Percentiles rank a stretch among this genome's conserved stretches.
Evolutionary conservation across 495 filamentous ascomycete genomes (phyloP).

Genomic region (Aeminium ludgeri): DNA sequence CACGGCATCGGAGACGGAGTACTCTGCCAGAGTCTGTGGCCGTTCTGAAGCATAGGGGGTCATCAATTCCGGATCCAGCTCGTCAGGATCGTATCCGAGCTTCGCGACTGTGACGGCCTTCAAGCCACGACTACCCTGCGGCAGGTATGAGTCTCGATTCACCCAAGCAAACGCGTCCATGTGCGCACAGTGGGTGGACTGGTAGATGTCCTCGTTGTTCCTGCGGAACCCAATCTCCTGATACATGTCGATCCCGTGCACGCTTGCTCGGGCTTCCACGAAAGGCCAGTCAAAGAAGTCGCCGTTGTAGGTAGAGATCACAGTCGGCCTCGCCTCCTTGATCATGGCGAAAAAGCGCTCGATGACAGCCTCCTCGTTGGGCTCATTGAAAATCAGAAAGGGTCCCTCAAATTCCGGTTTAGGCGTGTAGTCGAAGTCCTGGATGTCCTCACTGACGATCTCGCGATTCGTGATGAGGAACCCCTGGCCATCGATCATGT

Average conservation of each 20-base stretch:
- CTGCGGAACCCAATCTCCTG: conserved; percentile 91
- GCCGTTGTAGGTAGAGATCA: conserved; percentile 98
- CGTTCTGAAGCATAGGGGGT: conserved; percentile 74
- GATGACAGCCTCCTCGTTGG: conserved; percentile 71
- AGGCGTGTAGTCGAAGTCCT: conserved; percentile 95
- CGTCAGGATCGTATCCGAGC: conserved; percentile 94
- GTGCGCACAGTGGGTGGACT: conserved; percentile 85
- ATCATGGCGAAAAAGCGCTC: conserved; percentile 92
- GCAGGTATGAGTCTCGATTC: conserved; percentile 93
- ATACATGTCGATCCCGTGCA: conserved; percentile 98
- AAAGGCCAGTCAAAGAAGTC: conserved; percentile 99
- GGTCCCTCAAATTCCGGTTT: conserved; percentile 88
- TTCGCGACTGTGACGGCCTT: conserved; percentile 97
- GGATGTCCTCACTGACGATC: conserved; percentile 93
- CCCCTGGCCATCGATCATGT: conserved; percentile 98
- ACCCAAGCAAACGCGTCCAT: conserved; percentile 99
- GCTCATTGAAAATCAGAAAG: conserved; percentile 97
- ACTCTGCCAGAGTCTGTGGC: conserved; percentile 87
- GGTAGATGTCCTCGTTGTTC: conserved; percentile 88
- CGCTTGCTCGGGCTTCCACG: conserved; percentile 79
- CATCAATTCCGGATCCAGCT: conserved; percentile 96
- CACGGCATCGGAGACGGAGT: conserved; percentile 97
- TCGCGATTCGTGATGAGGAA: conserved; percentile 97
- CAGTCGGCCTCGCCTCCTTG: conserved; percentile 83
- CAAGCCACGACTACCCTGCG: conserved; percentile 89